Evolutionary conservation across 208 protist species (phyloP).

Genomic region (Trypanosoma mega): DNA sequence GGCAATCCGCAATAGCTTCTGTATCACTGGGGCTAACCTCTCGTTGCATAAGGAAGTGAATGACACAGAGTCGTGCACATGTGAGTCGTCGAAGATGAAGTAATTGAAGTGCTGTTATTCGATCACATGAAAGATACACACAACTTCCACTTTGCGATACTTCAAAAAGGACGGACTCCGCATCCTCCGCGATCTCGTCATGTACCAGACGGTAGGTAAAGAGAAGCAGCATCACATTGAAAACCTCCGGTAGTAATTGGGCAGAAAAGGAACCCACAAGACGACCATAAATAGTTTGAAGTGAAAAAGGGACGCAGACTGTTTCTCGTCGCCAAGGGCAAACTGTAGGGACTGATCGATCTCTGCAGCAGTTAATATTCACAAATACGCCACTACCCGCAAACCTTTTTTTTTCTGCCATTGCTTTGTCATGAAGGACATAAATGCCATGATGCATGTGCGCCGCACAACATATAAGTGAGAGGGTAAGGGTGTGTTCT

Average conservation of each 20-base stretch:
- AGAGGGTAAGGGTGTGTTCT: constrained; percentile 39
- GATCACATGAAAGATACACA: constrained; percentile 51
- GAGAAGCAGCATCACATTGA: constrained; percentile 63
- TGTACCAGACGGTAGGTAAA: constrained; percentile 51
- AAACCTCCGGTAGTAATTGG: constrained; percentile 51
- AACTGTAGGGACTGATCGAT: constrained; percentile 58
- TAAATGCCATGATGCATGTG: constrained; percentile 69
- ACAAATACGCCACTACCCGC: constrained; percentile 70
- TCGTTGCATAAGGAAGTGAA: constrained; percentile 57
- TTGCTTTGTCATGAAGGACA: constrained; percentile 43
- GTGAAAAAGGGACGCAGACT: constrained; percentile 62
- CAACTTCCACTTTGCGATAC: constrained; percentile 44
- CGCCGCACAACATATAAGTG: constrained; percentile 50
- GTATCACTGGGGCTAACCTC: constrained; percentile 35
- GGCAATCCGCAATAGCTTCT: constrained; percentile 31
- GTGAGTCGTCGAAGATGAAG: constrained; percentile 70
- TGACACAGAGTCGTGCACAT: constrained; percentile 58
- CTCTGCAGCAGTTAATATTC: constrained; percentile 50
- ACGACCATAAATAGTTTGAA: constrained; percentile 58
- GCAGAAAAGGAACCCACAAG: constrained; percentile 62
- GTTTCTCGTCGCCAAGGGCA: constrained; percentile 55
- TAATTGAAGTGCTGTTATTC: constrained; percentile 54
- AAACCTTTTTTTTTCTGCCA: constrained; percentile 48
- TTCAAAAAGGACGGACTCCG: constrained; percentile 34
- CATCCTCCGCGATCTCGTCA: constrained; percentile 24